These are phyloP conservation scores for Erythrophleum fordii DNA, from an alignment of 306 rosid species.

Conservation along the genomic window DNA sequence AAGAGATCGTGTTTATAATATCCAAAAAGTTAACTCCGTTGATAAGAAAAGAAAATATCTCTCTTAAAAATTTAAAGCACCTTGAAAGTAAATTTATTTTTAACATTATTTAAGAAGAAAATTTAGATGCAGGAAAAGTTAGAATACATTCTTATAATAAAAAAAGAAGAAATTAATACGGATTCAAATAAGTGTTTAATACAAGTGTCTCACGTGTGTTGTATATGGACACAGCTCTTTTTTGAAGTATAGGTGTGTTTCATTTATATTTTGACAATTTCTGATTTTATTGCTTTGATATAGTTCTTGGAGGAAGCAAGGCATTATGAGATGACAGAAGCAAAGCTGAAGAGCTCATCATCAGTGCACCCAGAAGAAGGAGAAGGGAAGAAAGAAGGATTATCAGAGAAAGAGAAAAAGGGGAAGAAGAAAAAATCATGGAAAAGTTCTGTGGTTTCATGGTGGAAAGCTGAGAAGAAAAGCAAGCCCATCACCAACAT, in stretches of 20 bases:
- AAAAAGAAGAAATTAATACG: no score
- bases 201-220: no score
- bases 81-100: no score
- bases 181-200: no score
- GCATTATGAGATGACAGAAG: slow-evolving; percentile 44
- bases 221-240: not conserved
- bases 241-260: not conserved
- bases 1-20: no score
- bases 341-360: slow-evolving; percentile 46
- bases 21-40: no score
- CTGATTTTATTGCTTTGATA: slow-evolving; percentile 18
- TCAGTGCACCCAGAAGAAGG: slow-evolving; percentile 52
- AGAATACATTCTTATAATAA: no score
- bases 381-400: slow-evolving; percentile 33
- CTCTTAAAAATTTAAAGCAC: no score
- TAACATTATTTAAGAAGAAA: no score
- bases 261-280: slow-evolving; percentile 5
- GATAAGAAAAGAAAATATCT: no score
- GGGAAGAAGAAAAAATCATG: slow-evolving; percentile 63
- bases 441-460: slow-evolving; percentile 65
- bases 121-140: no score
- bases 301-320: slow-evolving; percentile 91
- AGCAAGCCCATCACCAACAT: slow-evolving; percentile 36
- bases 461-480: slow-evolving; percentile 73
- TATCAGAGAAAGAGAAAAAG: slow-evolving; percentile 32